Conservation (phyloP, 495 filamentous ascomycete genomes). For the Penicillium parvum region DNA sequence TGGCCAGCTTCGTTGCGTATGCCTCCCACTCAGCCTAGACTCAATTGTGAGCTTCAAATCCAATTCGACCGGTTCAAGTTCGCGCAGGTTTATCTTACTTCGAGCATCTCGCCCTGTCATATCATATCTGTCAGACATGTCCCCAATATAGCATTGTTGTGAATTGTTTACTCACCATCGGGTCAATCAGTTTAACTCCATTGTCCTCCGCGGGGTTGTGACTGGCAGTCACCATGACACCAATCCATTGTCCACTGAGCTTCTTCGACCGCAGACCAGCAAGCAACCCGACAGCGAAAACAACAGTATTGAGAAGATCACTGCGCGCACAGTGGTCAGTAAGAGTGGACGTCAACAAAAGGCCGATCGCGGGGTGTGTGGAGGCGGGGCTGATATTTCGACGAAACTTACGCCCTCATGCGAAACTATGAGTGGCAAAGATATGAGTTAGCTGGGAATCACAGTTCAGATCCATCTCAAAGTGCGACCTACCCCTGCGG, state of each 20-base stretch:
- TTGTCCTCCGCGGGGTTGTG: conserved; percentile 98
- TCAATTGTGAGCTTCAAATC: conserved; percentile 7
- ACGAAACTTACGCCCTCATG: conserved; percentile 66
- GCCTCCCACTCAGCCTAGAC: conserved; percentile 74
- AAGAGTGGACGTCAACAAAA: conserved; percentile 25
- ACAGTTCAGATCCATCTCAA: conserved; percentile 1
- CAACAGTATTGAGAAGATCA: conserved; percentile 73
- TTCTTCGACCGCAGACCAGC: conserved; percentile 88
- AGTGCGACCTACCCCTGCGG: conserved; percentile 67
- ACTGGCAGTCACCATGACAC: conserved; percentile 97
- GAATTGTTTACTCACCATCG: conserved; percentile 57
- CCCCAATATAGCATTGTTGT: neutral
- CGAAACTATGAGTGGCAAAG: conserved; percentile 54
- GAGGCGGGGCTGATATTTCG: conserved; percentile 35
- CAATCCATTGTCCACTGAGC: conserved; percentile 82
- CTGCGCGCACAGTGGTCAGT: conserved; percentile 30
- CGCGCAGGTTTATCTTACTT: conserved; percentile 46
- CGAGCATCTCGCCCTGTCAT: conserved; percentile 83
- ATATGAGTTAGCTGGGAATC: conserved; percentile 17
- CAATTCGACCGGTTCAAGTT: neutral
- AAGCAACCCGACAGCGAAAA: conserved; percentile 85
- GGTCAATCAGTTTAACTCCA: conserved; percentile 96
- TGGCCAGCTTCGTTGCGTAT: conserved; percentile 82
- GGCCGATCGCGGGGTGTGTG: conserved; percentile 33
- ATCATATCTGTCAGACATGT: conserved; percentile 2